These are phyloP conservation scores for Cryphonectria japonica DNA, from an alignment of 2,329 filamentous ascomycete genomes.

Conservation along the genomic window DNA sequence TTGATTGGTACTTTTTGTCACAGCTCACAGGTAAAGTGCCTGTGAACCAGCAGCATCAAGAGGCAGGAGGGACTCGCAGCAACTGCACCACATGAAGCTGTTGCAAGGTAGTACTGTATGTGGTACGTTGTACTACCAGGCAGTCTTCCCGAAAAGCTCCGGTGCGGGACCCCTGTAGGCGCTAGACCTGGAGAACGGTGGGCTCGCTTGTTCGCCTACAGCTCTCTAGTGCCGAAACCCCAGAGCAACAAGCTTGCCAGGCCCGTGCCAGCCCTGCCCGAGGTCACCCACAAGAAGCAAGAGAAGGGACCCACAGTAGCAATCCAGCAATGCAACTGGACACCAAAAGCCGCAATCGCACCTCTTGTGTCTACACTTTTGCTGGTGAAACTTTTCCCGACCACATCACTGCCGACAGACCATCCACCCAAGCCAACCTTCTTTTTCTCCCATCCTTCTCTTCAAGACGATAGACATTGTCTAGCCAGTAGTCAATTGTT, in stretches of 20 bases:
- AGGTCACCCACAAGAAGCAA: not conserved
- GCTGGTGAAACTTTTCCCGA: slow-evolving; percentile 5
- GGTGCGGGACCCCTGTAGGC: not conserved
- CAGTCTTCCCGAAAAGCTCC: not conserved
- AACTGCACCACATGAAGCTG: not conserved
- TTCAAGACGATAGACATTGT: not conserved
- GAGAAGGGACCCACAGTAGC: slow-evolving; percentile 6
- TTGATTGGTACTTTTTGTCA: not conserved
- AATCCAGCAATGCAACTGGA: slow-evolving; percentile 6
- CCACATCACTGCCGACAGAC: not conserved
- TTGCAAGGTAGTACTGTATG: too few relatives aligned
- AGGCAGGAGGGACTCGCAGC: not conserved
- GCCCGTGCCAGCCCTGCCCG: not conserved
- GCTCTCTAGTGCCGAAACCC: slow-evolving; percentile 2
- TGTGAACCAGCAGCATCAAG: too few relatives aligned
- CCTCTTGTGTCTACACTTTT: not conserved
- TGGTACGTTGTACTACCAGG: not conserved
- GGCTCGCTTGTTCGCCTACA: not conserved
- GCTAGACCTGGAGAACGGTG: not conserved
- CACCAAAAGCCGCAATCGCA: slow-evolving; percentile 13
- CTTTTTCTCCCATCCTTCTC: not conserved
- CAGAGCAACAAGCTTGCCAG: slow-evolving; percentile 3
- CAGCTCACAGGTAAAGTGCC: too few relatives aligned
- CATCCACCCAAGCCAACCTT: not conserved
- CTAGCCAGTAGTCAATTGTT: not conserved